A percentile compares a stretch with the other conserved stretches of the same genome.
Evolutionary conservation across 2,329 filamentous ascomycete species (phyloP).

Genomic region (Furcasterigmium furcatum): DNA sequence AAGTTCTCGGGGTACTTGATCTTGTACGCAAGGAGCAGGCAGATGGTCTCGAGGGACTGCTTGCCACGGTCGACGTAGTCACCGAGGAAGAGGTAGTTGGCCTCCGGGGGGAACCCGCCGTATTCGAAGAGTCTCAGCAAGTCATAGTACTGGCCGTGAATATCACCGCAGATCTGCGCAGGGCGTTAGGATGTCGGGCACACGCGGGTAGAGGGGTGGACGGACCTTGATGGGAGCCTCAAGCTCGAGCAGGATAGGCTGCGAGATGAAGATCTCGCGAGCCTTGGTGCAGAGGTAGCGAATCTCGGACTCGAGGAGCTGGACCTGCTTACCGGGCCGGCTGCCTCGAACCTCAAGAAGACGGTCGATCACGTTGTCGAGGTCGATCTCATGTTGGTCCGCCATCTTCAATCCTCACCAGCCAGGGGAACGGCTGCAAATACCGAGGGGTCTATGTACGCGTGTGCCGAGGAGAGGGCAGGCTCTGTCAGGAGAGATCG

Average conservation of each 20-base stretch:
- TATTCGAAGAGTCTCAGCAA: constrained; percentile 96
- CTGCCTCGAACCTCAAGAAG: constrained; percentile 96
- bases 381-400: constrained; percentile 83
- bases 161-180: constrained; percentile 92
- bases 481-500: background rate
- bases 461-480: constrained; percentile 1
- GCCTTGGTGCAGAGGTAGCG: constrained; percentile 97
- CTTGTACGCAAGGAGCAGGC: constrained; percentile 95
- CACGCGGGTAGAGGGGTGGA: constrained; percentile 2
- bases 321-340: constrained; percentile 97
- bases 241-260: constrained; percentile 95
- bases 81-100: constrained; percentile 98
- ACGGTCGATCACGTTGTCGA: constrained; percentile 99
- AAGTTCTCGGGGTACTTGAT: constrained; percentile 99
- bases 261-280: constrained; percentile 98
- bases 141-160: constrained; percentile 99
- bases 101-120: constrained; percentile 95
- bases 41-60: constrained; percentile 98
- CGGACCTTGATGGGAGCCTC: constrained; percentile 96
- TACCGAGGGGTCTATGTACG: constrained; percentile 15
- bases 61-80: constrained; percentile 99
- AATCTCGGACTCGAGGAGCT: constrained; percentile 94
- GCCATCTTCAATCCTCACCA: constrained; percentile 50
- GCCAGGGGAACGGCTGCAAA: constrained; percentile 38
- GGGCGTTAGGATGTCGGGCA: constrained; percentile 14